Evolutionary conservation across 352 stramenopile species (phyloP).

Genomic region (Phytopythium delawarense): DNA sequence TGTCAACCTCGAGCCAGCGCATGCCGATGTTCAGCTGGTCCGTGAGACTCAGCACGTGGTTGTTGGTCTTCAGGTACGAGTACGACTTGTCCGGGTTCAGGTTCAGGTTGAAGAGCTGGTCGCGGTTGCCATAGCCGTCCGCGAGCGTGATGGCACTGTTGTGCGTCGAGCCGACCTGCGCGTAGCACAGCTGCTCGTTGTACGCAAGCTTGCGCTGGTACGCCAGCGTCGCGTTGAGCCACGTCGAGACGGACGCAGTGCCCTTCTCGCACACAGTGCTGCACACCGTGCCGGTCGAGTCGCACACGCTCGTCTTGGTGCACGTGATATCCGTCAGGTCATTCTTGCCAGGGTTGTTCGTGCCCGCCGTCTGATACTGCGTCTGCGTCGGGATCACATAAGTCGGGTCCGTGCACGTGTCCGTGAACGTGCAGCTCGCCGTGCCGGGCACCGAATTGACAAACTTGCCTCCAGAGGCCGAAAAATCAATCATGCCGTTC

Average conservation of each 20-base stretch:
- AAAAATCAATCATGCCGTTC: conserved; percentile 46
- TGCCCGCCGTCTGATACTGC: conserved; percentile 25
- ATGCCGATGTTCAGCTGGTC: conserved; percentile 59
- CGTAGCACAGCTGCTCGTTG: conserved; percentile 33
- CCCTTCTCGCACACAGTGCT: conserved; percentile 43
- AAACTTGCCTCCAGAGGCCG: conserved; percentile 21
- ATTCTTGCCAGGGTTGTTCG: conserved; percentile 38
- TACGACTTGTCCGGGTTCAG: conserved; percentile 34
- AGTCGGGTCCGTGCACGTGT: conserved; percentile 30
- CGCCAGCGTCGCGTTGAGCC: conserved; percentile 35
- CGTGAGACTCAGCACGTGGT: conserved; percentile 51
- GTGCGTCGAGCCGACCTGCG: conserved; percentile 48
- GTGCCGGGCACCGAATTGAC: conserved; percentile 33
- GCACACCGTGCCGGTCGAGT: conserved; percentile 29
- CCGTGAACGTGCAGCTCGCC: conserved; percentile 24
- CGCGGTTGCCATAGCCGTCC: conserved; percentile 51
- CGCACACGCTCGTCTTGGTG: conserved; percentile 31
- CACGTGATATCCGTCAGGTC: conserved; percentile 26
- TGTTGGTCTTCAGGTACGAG: conserved; percentile 64
- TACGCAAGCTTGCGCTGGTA: conserved; percentile 47
- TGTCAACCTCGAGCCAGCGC: conserved; percentile 58
- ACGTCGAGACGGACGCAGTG: conserved; percentile 24
- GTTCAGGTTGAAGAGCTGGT: conserved; percentile 54
- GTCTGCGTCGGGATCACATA: conserved; percentile 25
- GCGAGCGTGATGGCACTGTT: conserved; percentile 57